Percentiles rank a stretch among this genome's conserved stretches.
Conservation (phyloP, 768 basidiomycete genomes). For the Amylocystis lapponica region DNA sequence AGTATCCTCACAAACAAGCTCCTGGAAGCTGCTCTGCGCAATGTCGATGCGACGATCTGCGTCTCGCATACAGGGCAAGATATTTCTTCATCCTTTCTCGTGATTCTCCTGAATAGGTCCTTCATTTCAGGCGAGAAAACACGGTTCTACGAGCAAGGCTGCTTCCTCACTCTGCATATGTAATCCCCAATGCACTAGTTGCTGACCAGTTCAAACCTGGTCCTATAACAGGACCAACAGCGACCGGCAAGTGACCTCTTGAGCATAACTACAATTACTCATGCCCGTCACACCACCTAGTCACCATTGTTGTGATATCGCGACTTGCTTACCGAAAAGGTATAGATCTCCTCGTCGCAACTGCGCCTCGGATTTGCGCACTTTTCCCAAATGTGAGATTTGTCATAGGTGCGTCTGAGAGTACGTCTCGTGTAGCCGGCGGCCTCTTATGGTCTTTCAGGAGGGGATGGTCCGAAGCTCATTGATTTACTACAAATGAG, state of each 20-base stretch:
- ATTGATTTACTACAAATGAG: constrained; percentile 94
- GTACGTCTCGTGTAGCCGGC: too few relatives aligned
- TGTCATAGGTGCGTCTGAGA: constrained; percentile 61
- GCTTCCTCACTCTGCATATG: constrained; percentile 64
- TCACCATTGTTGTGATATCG: constrained; percentile 88
- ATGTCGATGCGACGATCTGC: constrained; percentile 92
- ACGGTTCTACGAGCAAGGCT: constrained; percentile 85
- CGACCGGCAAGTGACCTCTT: background rate
- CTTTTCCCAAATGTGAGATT: constrained; percentile 85
- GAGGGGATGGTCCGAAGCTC: constrained; percentile 93
- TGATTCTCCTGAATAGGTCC: background rate
- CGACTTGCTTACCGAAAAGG: constrained; percentile 94
- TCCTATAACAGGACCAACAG: background rate
- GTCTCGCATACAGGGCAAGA: constrained; percentile 93
- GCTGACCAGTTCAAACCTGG: constrained; percentile 80
- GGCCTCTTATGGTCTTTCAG: constrained; percentile 30
- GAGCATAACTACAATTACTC: background rate
- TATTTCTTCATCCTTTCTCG: background rate
- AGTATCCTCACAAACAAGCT: constrained; percentile 98
- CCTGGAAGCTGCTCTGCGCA: constrained; percentile 75
- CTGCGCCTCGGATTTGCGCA: constrained; percentile 84
- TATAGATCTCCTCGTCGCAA: constrained; percentile 89
- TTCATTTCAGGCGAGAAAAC: constrained; percentile 93
- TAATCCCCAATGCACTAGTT: constrained; percentile 90
- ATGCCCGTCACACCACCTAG: constrained; percentile 34